Evolutionary conservation across 768 basidiomycete species (phyloP), one percentile per base, ranked within the genome.

Genomic region (Rhodotorula toruloides): DNA sequence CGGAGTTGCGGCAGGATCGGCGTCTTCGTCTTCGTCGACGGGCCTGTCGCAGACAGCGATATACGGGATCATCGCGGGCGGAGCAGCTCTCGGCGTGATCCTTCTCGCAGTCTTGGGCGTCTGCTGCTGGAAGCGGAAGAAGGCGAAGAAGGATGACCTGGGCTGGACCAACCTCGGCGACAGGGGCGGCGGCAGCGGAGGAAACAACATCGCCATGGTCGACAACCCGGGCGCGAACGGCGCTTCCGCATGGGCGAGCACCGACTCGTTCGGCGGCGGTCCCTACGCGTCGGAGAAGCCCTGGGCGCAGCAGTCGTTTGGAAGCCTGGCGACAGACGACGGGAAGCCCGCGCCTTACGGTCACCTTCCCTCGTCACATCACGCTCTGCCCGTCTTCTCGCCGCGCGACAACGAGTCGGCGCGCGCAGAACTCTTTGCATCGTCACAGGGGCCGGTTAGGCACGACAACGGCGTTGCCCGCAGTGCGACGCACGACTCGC

Each of bases 71-170:
- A 59, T 59, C 32, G 61, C 58, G 2, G 69, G 61, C 34, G 64
- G 31, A 1, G 47, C 57, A 1, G 62, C 32, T 3, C 49, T 14
- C 6, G 64, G 54, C 27, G 54, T 57, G 14, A 21, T 59, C 9
- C 34, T 70, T n/a, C 19, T 56, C 9, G 49, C 43, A 13, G 39
- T 63, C 25, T 25, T 66, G 36, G 61, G 61, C 21, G 60, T 42
- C 36, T 70, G 69, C 54, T 66, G 61, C 49, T 63, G 61, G 65
- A 66, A 66, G 57, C 19, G 49, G 29, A 58, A 55, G 32, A 64
- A 69, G 64, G 43, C 47, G 22, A 54, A 65, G 50, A 56, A 59
- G 32, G 58, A 52, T n/a, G 58, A 63, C 39, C 47, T 54, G 36
- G 53, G 48, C 13, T 63, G 64, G 61, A 56, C 39, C 52, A 61